phyloP scores from a whole-genome alignment of 2,329 filamentous ascomycete genomes.

The Elsinoe arachidis region DNA sequence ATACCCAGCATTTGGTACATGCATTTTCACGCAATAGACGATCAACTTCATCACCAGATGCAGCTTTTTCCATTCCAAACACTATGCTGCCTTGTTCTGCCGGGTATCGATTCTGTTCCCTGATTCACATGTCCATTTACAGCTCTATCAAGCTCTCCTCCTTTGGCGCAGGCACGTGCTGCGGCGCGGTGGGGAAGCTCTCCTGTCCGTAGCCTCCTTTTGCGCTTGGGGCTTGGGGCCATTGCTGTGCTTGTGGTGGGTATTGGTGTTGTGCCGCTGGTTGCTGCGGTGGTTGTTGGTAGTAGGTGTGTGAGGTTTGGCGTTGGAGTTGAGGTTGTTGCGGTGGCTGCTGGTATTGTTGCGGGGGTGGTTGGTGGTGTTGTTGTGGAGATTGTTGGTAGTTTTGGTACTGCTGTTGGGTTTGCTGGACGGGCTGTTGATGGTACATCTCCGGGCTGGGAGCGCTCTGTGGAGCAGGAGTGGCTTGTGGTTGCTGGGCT shows the following conservation, averaged over 20 bases:
- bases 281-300: slow-evolving; percentile 18
- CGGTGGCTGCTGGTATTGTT: slow-evolving; percentile 20
- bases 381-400: slow-evolving; percentile 13
- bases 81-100: not conserved
- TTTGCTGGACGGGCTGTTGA: slow-evolving; percentile 27
- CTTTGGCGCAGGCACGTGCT: slow-evolving; percentile 23
- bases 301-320: slow-evolving; percentile 16
- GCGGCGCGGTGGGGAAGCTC: slow-evolving; percentile 26
- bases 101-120: not conserved
- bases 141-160: slow-evolving; percentile 31
- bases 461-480: slow-evolving; percentile 20
- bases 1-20: slow-evolving; percentile 1
- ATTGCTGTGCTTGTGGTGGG: slow-evolving; percentile 21
- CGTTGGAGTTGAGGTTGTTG: slow-evolving; percentile 22
- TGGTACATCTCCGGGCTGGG: slow-evolving; percentile 26
- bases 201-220: slow-evolving; percentile 28
- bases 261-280: slow-evolving; percentile 16
- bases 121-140: slow-evolving; percentile 12
- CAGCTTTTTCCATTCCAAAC: not conserved
- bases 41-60: not conserved
- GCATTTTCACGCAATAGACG: not conserved
- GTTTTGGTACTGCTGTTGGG: slow-evolving; percentile 21
- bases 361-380: slow-evolving; percentile 19
- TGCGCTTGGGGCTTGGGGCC: slow-evolving; percentile 26
- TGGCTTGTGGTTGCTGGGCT: slow-evolving; percentile 17